Evolutionary conservation across 345 rosid genomes (phyloP).

Genomic region (Viola odorata): DNA sequence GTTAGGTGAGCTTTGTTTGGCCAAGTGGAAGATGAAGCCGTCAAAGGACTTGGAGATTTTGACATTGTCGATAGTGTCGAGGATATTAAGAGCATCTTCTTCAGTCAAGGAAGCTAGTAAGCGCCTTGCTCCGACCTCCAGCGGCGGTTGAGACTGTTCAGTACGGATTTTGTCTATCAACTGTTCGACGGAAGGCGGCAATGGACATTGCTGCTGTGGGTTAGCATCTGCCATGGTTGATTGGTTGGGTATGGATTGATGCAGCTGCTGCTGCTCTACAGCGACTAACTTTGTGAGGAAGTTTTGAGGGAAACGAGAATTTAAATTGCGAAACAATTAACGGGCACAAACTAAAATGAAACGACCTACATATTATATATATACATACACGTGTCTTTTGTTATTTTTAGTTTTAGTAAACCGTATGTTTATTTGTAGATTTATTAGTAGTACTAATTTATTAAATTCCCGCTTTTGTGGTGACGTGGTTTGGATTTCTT

Average conservation of each 20-base stretch:
- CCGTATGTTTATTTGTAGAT: no score
- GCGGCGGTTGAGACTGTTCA: slow-evolving; percentile 22
- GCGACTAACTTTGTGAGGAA: no score
- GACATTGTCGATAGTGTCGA: not conserved
- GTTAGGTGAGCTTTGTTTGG: not conserved
- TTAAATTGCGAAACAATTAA: no score
- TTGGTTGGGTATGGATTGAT: not conserved
- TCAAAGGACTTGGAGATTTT: slow-evolving; percentile 12
- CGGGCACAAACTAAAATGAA: no score
- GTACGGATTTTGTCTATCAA: slow-evolving; percentile 30
- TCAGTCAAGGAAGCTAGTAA: slow-evolving; percentile 27
- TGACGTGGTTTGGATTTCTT: no score
- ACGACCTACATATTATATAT: no score
- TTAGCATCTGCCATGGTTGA: slow-evolving; percentile 2
- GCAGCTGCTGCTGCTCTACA: not conserved
- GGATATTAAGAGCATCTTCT: slow-evolving; percentile 14
- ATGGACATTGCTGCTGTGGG: not conserved
- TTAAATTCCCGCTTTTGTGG: no score
- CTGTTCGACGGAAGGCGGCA: slow-evolving; percentile 24
- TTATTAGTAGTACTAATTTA: no score
- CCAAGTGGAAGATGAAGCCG: slow-evolving; percentile 2
- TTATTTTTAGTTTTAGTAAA: no score
- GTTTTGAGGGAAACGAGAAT: no score
- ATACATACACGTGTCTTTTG: no score
- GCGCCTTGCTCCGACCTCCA: slow-evolving; percentile 18